Conservation (phyloP, 1,284 basidiomycete genomes). For the Tilletia horrida region DNA sequence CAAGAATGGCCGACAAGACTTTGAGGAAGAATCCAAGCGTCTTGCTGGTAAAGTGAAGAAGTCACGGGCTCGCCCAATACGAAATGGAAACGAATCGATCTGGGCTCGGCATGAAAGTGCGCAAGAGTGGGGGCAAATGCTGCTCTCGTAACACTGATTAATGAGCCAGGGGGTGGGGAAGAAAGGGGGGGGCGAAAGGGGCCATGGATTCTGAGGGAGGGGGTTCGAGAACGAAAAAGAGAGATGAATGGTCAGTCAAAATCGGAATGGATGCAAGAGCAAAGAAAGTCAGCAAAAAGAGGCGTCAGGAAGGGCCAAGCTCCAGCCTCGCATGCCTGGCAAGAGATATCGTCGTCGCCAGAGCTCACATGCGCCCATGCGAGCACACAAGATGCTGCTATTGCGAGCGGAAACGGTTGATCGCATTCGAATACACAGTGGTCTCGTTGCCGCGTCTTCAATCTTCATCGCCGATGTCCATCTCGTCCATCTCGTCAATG, state of each 20-base stretch:
- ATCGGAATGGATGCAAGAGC: too few species aligned
- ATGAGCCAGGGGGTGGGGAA: slow-evolving; percentile 30
- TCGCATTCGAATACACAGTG: too few species aligned
- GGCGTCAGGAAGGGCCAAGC: too few species aligned
- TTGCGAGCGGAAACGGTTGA: too few species aligned
- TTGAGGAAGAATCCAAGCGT: background rate
- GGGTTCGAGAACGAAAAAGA: too few species aligned
- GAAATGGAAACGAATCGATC: slow-evolving; percentile 22
- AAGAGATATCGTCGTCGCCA: too few species aligned
- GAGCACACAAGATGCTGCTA: too few species aligned
- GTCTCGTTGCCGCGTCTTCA: background rate
- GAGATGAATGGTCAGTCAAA: too few species aligned
- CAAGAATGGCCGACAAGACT: slow-evolving; percentile 16
- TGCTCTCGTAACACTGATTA: slow-evolving; percentile 40
- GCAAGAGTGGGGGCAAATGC: slow-evolving; percentile 28
- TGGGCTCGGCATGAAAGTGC: slow-evolving; percentile 50
- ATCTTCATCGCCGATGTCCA: slow-evolving; percentile 13
- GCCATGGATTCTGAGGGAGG: too few species aligned
- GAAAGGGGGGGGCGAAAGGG: slow-evolving; percentile 8
- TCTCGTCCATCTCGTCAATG: slow-evolving; percentile 78
- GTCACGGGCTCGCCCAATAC: slow-evolving; percentile 18
- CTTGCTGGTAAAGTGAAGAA: slow-evolving; percentile 37
- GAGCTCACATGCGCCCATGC: too few species aligned
- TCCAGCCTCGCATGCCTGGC: too few species aligned
- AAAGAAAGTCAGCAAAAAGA: too few species aligned